These are phyloP conservation scores for Globisporangium echinulatum DNA, from an alignment of 352 stramenopile species.

Conservation along the genomic window DNA sequence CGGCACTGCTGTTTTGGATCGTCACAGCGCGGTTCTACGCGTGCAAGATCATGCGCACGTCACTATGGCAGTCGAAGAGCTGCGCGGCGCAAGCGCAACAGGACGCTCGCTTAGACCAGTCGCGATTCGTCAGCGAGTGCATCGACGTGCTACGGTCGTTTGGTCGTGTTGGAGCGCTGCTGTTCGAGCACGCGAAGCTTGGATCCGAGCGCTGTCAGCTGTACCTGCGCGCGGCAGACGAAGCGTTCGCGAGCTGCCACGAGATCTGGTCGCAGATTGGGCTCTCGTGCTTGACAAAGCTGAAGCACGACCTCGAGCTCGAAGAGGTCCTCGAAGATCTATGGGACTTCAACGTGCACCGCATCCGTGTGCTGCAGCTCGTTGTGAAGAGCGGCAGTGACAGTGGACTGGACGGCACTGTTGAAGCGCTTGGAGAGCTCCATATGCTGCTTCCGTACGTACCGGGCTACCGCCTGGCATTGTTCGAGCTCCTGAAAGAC, in stretches of 20 bases:
- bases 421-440: conserved; percentile 59
- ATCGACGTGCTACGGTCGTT: conserved; percentile 71
- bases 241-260: conserved; percentile 38
- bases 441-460: conserved; percentile 72
- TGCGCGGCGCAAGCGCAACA: conserved; percentile 2
- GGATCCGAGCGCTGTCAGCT: conserved; percentile 43
- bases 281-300: conserved; percentile 53
- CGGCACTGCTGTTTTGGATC: conserved; percentile 17
- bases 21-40: conserved; percentile 43
- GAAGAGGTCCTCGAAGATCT: conserved; percentile 74
- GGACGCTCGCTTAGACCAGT: conserved; percentile 7
- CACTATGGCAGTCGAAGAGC: conserved; percentile 29
- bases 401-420: conserved; percentile 9
- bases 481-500: conserved; percentile 44
- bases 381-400: conserved; percentile 11
- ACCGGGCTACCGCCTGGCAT: conserved; percentile 21
- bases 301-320: conserved; percentile 56
- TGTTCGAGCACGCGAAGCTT: conserved; percentile 45
- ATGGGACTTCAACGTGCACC: conserved; percentile 73
- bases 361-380: conserved; percentile 45
- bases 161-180: conserved; percentile 53
- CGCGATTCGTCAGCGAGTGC: conserved; percentile 49
- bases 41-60: conserved; percentile 56
- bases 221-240: conserved; percentile 49
- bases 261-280: conserved; percentile 62